These are phyloP conservation scores for Aspergillus viridinutans DNA, from an alignment of 2,329 filamentous ascomycete genomes.

Conservation along the genomic window DNA sequence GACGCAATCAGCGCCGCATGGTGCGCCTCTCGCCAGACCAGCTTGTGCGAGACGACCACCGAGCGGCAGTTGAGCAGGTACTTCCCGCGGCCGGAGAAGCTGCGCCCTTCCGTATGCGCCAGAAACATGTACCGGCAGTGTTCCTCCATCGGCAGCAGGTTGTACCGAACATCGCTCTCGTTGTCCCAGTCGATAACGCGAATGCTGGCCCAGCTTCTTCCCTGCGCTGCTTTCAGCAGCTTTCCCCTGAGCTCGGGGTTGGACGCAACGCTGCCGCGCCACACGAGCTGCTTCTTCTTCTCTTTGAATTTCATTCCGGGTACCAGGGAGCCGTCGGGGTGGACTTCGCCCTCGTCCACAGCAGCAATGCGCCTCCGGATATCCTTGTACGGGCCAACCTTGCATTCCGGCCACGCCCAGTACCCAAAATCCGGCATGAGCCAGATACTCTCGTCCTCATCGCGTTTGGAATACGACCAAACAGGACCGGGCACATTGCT, in stretches of 20 bases:
- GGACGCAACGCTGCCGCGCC: conserved; percentile 44
- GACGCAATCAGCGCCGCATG: conserved; percentile 43
- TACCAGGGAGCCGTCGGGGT: conserved; percentile 13
- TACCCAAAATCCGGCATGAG: conserved; percentile 54
- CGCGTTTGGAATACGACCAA: conserved; percentile 43
- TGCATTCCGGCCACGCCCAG: conserved; percentile 50
- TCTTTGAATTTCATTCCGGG: conserved; percentile 23
- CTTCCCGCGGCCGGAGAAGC: conserved; percentile 52
- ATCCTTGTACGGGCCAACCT: conserved; percentile 43
- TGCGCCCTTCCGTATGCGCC: conserved; percentile 51
- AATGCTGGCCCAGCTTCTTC: conserved; percentile 47
- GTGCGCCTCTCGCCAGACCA: conserved; percentile 49
- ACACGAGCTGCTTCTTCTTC: conserved; percentile 47
- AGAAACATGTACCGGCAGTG: conserved; percentile 54
- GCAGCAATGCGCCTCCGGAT: conserved; percentile 35
- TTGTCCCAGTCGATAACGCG: conserved; percentile 40
- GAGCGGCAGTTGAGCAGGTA: conserved; percentile 51
- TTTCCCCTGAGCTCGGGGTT: conserved; percentile 36
- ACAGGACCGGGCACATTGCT: conserved; percentile 31
- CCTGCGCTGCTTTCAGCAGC: conserved; percentile 35
- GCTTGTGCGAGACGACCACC: conserved; percentile 47
- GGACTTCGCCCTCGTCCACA: conserved; percentile 30
- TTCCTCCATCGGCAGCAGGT: conserved; percentile 49
- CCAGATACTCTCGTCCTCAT: conserved; percentile 42
- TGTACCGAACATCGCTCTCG: conserved; percentile 34